Conservation (phyloP, 768 basidiomycete species). For the Kwoniella europaea region DNA sequence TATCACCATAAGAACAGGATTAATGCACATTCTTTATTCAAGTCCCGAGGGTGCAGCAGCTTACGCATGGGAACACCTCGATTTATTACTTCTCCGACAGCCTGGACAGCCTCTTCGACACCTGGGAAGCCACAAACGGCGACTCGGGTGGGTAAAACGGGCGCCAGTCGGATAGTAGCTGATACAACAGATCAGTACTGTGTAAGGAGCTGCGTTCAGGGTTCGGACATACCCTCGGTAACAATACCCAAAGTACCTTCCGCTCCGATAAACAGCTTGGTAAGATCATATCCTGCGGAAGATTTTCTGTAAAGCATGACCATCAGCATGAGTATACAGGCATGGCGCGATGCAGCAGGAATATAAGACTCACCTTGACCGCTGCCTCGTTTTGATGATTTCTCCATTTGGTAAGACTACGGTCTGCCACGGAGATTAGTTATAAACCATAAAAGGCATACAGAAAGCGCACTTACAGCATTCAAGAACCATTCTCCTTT, state of each 20-base stretch:
- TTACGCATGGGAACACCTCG: slow-evolving; percentile 35
- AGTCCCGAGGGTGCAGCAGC: background rate
- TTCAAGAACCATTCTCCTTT: slow-evolving; percentile 86
- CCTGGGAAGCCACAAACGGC: slow-evolving; percentile 84
- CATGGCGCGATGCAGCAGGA: no score
- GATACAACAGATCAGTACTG: background rate
- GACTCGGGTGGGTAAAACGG: slow-evolving; percentile 77
- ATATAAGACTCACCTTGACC: slow-evolving; percentile 36
- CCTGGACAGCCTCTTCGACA: slow-evolving; percentile 74
- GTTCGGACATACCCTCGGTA: slow-evolving; percentile 63
- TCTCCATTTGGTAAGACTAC: slow-evolving; percentile 85
- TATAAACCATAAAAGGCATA: background rate
- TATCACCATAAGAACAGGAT: no score
- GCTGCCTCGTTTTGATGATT: slow-evolving; percentile 79
- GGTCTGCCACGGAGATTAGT: slow-evolving; percentile 63
- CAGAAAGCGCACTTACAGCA: slow-evolving; percentile 62
- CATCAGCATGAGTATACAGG: no score
- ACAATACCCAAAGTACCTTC: slow-evolving; percentile 87
- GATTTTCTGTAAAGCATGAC: slow-evolving; percentile 64
- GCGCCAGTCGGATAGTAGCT: slow-evolving; percentile 79
- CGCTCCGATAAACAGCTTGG: slow-evolving; percentile 84
- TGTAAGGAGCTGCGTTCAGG: background rate
- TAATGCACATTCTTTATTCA: no score
- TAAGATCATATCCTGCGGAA: slow-evolving; percentile 81
- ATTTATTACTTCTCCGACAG: slow-evolving; percentile 62